Evolutionary conservation across 2,329 filamentous ascomycete species (phyloP), one percentile per base, ranked within the genome.

Genomic region (Ploettnerulaceae sp.): DNA sequence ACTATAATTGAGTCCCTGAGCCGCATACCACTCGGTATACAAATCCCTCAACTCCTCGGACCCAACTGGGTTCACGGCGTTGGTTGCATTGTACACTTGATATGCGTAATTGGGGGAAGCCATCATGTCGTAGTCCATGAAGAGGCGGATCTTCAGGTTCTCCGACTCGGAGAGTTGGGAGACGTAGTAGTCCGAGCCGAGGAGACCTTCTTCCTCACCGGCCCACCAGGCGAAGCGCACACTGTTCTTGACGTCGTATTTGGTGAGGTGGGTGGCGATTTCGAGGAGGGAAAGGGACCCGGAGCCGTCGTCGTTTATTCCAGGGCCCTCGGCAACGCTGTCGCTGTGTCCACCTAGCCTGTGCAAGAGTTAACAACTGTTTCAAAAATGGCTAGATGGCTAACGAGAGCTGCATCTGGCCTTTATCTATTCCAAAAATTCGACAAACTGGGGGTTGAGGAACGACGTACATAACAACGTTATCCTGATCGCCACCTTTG

Each of bases 111-210:
- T 83, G 45, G 78, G 78, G 51, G 73, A 77, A n/a, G 71, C 80
- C 66, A 83, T 71, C 81, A 84, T 84, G 63, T 84, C 81, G 58
- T 83, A 84, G 65, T 84, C 80, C 74, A 83, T 81, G 57, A 83
- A 84, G 3, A 83, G 68, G 4, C 79, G 75, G 47, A 84, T 76
- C 66, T 79, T 77, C 48, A 66, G 54, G 62, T 82, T 82, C 64
- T 84, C 80, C n/a, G 74, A 71, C 2, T 68, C 55, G 0, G 74
- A 65, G 17, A 84, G 72, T 26, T 69, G 67, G 3, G 67, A 67
- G 22, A 79, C 78, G 57, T 84, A 84, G 65, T 75, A 77, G 56
- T 73, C 79, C 55, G 71, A 90, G 50, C 71, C 81, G 2, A 84
- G 68, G 1, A 84, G 75, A 18, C 80, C 79, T 55, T 82, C 78